A percentile compares a stretch with the other conserved stretches of the same genome.
Conservation (phyloP, 1,284 basidiomycete genomes). For the Melampsora larici-populina region DNA sequence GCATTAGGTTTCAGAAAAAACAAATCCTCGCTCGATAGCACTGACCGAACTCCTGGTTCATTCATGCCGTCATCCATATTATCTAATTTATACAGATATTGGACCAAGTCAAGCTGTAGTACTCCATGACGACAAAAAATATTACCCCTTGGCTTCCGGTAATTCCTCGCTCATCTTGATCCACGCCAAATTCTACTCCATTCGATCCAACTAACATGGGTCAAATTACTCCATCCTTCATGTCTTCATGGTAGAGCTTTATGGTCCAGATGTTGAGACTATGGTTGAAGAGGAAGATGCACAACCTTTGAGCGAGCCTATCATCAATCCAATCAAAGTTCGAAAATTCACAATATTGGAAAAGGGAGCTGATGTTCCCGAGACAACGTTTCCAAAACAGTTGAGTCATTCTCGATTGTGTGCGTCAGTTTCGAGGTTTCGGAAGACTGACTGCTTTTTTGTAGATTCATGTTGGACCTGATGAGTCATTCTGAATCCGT, state of each 20-base stretch:
- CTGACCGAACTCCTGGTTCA: background rate
- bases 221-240: no score
- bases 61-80: background rate
- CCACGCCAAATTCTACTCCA: no score
- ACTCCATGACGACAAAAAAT: conserved; percentile 54
- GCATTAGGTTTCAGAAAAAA: conserved; percentile 7
- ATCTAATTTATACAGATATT: conserved; percentile 46
- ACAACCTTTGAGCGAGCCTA: conserved; percentile 90
- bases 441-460: background rate
- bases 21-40: background rate
- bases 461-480: conserved; percentile 85
- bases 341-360: conserved; percentile 73
- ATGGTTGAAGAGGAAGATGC: conserved; percentile 94
- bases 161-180: background rate
- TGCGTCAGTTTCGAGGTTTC: background rate
- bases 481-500: conserved; percentile 90
- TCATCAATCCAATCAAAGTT: conserved; percentile 89
- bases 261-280: conserved; percentile 54
- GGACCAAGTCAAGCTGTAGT: conserved; percentile 52
- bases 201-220: no score
- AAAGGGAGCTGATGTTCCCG: conserved; percentile 79
- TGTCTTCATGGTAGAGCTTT: conserved; percentile 48
- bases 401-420: conserved; percentile 56
- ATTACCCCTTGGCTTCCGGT: conserved; percentile 51
- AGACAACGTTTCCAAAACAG: conserved; percentile 90